A percentile compares a stretch with the other conserved stretches of the same genome.
Evolutionary conservation across 2,329 filamentous ascomycete genomes (phyloP).

Genomic region (Thermoascus crustaceus): DNA sequence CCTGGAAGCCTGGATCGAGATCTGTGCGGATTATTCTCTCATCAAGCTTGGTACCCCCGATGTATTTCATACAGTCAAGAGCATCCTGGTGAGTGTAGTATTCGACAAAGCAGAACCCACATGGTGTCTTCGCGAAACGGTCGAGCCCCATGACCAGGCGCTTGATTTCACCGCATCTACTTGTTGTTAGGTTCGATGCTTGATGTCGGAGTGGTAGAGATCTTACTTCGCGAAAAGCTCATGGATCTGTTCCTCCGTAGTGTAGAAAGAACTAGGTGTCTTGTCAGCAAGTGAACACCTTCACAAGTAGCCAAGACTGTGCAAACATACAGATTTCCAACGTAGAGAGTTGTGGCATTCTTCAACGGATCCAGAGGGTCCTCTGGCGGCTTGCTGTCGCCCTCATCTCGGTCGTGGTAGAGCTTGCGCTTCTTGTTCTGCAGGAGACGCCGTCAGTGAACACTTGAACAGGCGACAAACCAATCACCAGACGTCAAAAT

Average conservation of each 20-base stretch:
- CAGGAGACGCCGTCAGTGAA: constrained; percentile 14
- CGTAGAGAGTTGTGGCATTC: constrained; percentile 89
- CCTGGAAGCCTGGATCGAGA: constrained; percentile 88
- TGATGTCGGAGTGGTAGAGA: neutral
- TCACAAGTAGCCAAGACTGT: constrained; percentile 3
- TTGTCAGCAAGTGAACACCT: constrained; percentile 6
- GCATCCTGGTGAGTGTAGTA: constrained; percentile 98
- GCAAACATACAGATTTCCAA: constrained; percentile 74
- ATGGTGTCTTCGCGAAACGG: constrained; percentile 93
- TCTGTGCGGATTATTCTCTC: constrained; percentile 95
- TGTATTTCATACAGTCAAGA: constrained; percentile 96
- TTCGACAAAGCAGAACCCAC: constrained; percentile 98
- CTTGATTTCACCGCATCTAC: constrained; percentile 85
- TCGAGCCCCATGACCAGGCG: constrained; percentile 96
- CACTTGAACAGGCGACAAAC: constrained; percentile 8
- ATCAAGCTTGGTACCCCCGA: constrained; percentile 95
- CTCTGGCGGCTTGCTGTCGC: constrained; percentile 46
- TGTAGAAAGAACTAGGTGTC: constrained; percentile 74
- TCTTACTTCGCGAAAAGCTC: constrained; percentile 81
- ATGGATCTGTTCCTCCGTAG: constrained; percentile 97
- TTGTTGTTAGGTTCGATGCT: constrained; percentile 7
- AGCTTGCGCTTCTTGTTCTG: constrained; percentile 65
- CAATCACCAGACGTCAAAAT: constrained; percentile 7
- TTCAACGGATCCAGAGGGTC: constrained; percentile 70
- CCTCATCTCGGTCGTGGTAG: constrained; percentile 52